These are phyloP conservation scores for Irpex lacteus DNA, from an alignment of 1,284 basidiomycete genomes.

Conservation along the genomic window DNA sequence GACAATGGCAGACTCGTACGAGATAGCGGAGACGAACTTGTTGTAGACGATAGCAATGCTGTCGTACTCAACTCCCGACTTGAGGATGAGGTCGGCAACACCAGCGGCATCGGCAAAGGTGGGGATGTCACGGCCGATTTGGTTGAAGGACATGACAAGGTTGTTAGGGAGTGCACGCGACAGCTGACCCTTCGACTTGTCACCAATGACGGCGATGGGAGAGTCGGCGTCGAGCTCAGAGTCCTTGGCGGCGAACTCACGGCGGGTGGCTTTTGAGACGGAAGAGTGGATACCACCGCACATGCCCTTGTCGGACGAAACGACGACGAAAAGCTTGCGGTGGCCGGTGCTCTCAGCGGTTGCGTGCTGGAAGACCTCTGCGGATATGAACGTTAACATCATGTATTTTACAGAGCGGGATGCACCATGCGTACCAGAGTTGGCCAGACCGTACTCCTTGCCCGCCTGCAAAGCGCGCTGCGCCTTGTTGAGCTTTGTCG, in stretches of 20 bases:
- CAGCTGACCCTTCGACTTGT: slow-evolving; percentile 97
- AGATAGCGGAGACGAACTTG: slow-evolving; percentile 92
- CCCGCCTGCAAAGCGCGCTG: slow-evolving; percentile 93
- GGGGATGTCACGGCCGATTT: slow-evolving; percentile 96
- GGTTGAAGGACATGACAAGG: slow-evolving; percentile 90
- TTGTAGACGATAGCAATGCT: slow-evolving; percentile 91
- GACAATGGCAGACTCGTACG: slow-evolving; percentile 81
- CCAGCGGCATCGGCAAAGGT: slow-evolving; percentile 95
- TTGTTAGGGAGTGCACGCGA: slow-evolving; percentile 65
- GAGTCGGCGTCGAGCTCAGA: slow-evolving; percentile 61
- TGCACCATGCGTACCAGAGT: slow-evolving; percentile 68
- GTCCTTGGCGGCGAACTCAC: slow-evolving; percentile 51
- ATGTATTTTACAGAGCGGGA: not conserved
- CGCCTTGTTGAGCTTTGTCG: slow-evolving; percentile 94
- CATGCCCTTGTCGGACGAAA: slow-evolving; percentile 98
- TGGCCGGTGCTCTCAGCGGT: slow-evolving; percentile 58
- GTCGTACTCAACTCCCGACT: slow-evolving; percentile 86
- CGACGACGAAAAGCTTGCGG: slow-evolving; percentile 86
- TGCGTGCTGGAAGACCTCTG: slow-evolving; percentile 83
- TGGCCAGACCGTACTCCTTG: slow-evolving; percentile 93
- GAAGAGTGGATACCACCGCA: slow-evolving; percentile 99
- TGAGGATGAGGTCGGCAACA: slow-evolving; percentile 91
- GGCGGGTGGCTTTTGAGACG: slow-evolving; percentile 86
- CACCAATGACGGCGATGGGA: slow-evolving; percentile 86
- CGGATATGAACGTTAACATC: not conserved